A percentile compares a stretch with the other conserved stretches of the same genome.
Conservation (phyloP, 768 basidiomycete genomes). For the Suillus fuscotomentosus region DNA sequence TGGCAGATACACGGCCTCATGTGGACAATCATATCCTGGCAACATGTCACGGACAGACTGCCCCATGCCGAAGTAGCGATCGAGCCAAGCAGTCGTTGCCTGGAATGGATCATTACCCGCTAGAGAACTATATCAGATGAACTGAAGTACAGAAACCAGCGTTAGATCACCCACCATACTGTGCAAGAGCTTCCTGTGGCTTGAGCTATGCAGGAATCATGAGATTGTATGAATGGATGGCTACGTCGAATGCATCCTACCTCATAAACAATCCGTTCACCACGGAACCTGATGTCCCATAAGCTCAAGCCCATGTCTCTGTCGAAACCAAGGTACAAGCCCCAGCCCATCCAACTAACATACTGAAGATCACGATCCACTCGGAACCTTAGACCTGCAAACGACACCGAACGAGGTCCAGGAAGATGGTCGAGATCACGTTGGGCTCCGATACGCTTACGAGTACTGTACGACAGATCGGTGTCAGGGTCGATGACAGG, state of each 20-base stretch:
- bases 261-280: conserved; percentile 63
- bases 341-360: conserved; percentile 71
- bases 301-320: conserved; percentile 64
- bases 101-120: conserved; percentile 65
- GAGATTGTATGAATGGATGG: not conserved
- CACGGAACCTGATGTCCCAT: conserved; percentile 58
- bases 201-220: conserved; percentile 35
- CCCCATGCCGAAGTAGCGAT: conserved; percentile 66
- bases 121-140: conserved; percentile 17
- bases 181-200: conserved; percentile 63
- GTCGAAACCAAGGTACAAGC: conserved; percentile 59
- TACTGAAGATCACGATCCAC: conserved; percentile 51
- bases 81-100: conserved; percentile 59
- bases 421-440: conserved; percentile 64
- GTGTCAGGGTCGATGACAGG: conserved; percentile 28
- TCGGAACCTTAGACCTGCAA: conserved; percentile 57
- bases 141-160: not conserved
- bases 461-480: conserved; percentile 44
- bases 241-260: conserved; percentile 20
- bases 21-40: conserved; percentile 67
- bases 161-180: conserved; percentile 41
- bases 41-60: conserved; percentile 55
- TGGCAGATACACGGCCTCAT: conserved; percentile 58
- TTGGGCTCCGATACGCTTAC: conserved; percentile 37
- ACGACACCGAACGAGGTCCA: conserved; percentile 61